Evolutionary conservation across 1,284 basidiomycete genomes (phyloP), one percentile per base, ranked within the genome.

Genomic region (Phlebopus sp.): DNA sequence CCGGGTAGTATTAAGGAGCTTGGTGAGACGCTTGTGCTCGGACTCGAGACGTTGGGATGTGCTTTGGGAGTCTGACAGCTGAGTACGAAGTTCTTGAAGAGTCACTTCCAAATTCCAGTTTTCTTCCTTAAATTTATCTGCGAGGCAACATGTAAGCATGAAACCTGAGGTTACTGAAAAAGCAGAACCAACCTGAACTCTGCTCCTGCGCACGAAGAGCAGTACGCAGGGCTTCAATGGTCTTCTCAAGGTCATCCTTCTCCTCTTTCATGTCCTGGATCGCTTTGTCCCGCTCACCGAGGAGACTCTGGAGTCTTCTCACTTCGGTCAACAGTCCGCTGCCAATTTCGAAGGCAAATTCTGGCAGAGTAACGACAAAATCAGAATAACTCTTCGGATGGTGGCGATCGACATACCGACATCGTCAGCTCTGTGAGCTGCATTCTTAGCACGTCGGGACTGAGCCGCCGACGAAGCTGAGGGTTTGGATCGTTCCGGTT

Each of bases 21-120:
- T 88, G 39, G 82, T 83, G 27, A 94, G 77, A 2, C 90, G 84
- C 59, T 90, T 87, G 54, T 89, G 84, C 58, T 98, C 96, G 34
- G 79, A 72, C 60, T 96, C 91, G 14, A 90, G 75, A 48, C 90
- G 87, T 55, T 80, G 78, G 10, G 79, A 71, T 19, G 81, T 75
- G 7, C 79, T 69, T 53, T 90, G 86, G 1, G 84, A 77, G 44
- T 90, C 84, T 34, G 77, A 64, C 34, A 90, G 75, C 56, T 90
- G 81, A 1, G 82, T 71, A 35, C 86, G 84, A 19, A 96, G 77
- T 54, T 97, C 93, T 66, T 99, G 95, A 25, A 94, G 76, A 18
- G 81, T 81, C 40, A 97, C 91, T 72, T 98, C 94, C 54, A 98
- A 85, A 64, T 97, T 95, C 96, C 96, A 98, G 67, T 97, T 97